phyloP scores from a whole-genome alignment of 208 protist genomes.

The Porcisia deanei region DNA sequence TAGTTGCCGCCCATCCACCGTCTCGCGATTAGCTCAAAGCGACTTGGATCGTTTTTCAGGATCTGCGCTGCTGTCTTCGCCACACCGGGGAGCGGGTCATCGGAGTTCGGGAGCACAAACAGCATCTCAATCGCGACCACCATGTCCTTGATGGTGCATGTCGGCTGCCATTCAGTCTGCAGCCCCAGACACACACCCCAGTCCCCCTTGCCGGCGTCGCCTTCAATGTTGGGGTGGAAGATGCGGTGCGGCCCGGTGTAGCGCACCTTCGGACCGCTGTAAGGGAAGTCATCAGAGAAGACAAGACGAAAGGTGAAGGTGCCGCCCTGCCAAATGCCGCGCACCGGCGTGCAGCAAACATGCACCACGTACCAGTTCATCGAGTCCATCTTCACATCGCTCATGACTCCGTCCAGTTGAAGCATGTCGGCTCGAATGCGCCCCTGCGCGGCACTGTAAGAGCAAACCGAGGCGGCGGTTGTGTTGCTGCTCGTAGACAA shows the following conservation, averaged over 20 bases:
- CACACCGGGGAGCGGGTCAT: constrained; percentile 80
- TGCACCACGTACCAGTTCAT: constrained; percentile 54
- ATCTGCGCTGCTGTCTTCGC: constrained; percentile 67
- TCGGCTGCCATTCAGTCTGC: constrained; percentile 79
- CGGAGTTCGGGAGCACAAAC: constrained; percentile 76
- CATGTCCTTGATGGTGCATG: constrained; percentile 68
- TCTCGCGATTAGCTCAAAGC: constrained; percentile 49
- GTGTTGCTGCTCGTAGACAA: constrained; percentile 22
- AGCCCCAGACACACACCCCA: constrained; percentile 90
- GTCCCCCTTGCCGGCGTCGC: constrained; percentile 52
- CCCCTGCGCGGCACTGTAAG: constrained; percentile 39
- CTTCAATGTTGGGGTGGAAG: constrained; percentile 92
- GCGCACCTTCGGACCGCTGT: constrained; percentile 77
- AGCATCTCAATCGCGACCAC: constrained; percentile 82
- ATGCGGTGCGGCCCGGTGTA: constrained; percentile 75
- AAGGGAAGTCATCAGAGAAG: constrained; percentile 78
- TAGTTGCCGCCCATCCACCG: constrained; percentile 77
- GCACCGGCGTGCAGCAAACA: constrained; percentile 42
- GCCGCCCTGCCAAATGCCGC: constrained; percentile 70
- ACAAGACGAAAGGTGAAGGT: constrained; percentile 69
- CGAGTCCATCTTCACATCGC: constrained; percentile 42
- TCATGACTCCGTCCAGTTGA: constrained; percentile 54
- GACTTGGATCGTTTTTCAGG: constrained; percentile 50
- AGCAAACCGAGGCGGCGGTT: constrained; percentile 26
- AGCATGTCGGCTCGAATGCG: constrained; percentile 69